These are phyloP conservation scores for Xerocomellus intermedius DNA, from an alignment of 768 basidiomycete species.

Conservation along the genomic window DNA sequence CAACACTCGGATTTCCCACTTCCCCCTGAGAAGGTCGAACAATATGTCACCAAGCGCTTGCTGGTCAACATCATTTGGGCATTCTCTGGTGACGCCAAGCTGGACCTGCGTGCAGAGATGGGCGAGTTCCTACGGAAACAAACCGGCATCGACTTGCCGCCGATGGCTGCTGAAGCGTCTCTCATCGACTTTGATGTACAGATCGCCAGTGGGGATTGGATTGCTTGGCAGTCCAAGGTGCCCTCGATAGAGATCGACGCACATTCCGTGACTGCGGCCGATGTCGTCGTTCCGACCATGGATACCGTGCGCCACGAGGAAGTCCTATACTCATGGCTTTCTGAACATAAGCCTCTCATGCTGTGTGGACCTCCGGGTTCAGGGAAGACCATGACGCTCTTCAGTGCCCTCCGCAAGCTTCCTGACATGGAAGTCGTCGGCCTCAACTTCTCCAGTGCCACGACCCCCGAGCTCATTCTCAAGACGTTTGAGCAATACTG, in stretches of 20 bases:
- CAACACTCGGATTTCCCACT: constrained; percentile 97
- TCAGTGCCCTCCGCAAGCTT: constrained; percentile 94
- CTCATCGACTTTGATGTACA: constrained; percentile 96
- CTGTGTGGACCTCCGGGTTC: constrained; percentile 99
- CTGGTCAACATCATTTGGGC: constrained; percentile 96
- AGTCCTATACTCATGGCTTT: constrained; percentile 97
- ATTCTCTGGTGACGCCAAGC: constrained; percentile 93
- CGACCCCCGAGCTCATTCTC: constrained; percentile 94
- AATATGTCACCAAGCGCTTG: constrained; percentile 87
- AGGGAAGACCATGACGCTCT: constrained; percentile 99
- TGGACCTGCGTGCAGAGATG: constrained; percentile 85
- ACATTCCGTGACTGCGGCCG: constrained; percentile 92
- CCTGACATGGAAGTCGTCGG: constrained; percentile 99
- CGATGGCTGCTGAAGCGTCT: constrained; percentile 69
- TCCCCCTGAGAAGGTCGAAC: constrained; percentile 76
- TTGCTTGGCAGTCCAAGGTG: constrained; percentile 87
- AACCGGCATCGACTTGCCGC: constrained; percentile 88
- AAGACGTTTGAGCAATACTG: constrained; percentile 99
- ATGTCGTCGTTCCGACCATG: constrained; percentile 97
- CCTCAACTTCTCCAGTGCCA: constrained; percentile 98
- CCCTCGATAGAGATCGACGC: constrained; percentile 97
- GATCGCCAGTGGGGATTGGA: constrained; percentile 82
- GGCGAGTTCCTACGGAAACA: constrained; percentile 83
- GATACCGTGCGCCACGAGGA: constrained; percentile 99
- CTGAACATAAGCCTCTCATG: constrained; percentile 97